Evolutionary conservation across 208 protist genomes (phyloP), one percentile per base, ranked within the genome.

Genomic region (Wallacemonas collosoma): DNA sequence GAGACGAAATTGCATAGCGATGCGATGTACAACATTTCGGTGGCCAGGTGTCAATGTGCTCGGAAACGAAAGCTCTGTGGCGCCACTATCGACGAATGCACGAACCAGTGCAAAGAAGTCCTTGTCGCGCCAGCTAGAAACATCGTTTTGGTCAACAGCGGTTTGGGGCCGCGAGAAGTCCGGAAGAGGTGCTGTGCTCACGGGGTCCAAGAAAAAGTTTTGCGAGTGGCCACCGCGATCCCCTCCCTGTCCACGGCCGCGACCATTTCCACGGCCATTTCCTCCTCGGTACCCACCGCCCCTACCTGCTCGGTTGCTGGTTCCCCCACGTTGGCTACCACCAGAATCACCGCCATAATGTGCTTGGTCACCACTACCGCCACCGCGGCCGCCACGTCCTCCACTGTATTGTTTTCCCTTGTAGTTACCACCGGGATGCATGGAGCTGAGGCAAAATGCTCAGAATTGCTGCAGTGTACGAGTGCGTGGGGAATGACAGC

Each of bases 91-190:
- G 9, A 93, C 80, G 79, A 96, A 96, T 2, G 80, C 87, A 39
- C 83, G 84, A 39, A 96, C 79, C 12, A 96, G 76, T 17, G 77
- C 87, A 68, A 87, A 66, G 56, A 94, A 89, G 50, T 88, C 86
- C 41, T 93, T 93, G 51, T 89, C 80, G 40, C 82, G 73, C 86
- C 88, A 93, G n/a, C 81, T 82, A n/a, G 72, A 73, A 9, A 88
- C 72, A 55, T 87, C 77, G 61, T 88, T 80, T 65, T 81, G 77
- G 64, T 82, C 77, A 36, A 65, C 60, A 5, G 60, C 60, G 43
- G 60, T 50, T 35, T 65, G 60, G 3, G 60, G 60, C 3, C 41
- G 50, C 11, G 60, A 65, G 26, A 65, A 65, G 26, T 65, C 60
- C 3, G 60, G 60, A 14, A 50, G 38, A 3, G 60, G 60, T 36